Percentiles rank a stretch among this genome's conserved stretches.
Evolutionary conservation across 169 alveolate species (phyloP).

Genomic region (Eimeria falciformis): DNA sequence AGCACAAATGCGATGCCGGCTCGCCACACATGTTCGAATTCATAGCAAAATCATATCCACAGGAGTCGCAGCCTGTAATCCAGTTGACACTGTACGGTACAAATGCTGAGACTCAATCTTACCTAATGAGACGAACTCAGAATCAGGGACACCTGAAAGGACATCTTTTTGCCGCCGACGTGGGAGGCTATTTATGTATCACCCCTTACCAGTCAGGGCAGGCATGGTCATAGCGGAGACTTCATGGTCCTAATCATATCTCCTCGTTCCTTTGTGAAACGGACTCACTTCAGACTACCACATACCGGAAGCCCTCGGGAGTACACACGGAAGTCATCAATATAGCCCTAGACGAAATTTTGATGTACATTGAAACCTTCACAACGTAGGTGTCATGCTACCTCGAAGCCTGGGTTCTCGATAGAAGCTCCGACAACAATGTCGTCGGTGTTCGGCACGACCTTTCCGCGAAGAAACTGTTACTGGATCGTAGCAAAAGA

Average conservation of each 20-base stretch:
- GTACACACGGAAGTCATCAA: conserved; percentile 75
- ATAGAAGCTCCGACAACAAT: conserved; percentile 71
- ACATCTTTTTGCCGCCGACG: neutral
- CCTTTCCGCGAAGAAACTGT: conserved; percentile 76
- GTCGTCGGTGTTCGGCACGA: conserved; percentile 67
- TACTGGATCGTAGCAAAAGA: neutral
- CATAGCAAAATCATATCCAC: conserved; percentile 61
- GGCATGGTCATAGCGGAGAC: conserved; percentile 64
- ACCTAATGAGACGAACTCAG: conserved; percentile 73
- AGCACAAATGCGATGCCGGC: conserved; percentile 78
- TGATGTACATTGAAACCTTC: neutral
- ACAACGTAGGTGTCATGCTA: neutral
- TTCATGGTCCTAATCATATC: conserved; percentile 60
- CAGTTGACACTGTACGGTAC: neutral
- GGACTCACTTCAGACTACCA: neutral
- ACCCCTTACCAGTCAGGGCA: conserved; percentile 56
- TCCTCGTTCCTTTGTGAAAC: neutral
- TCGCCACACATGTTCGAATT: conserved; percentile 76
- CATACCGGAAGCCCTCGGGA: conserved; percentile 73
- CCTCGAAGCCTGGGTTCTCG: conserved; percentile 77
- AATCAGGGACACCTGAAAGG: conserved; percentile 57
- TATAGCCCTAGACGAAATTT: conserved; percentile 36
- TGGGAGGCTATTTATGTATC: neutral
- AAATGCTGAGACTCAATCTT: neutral
- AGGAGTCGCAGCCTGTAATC: conserved; percentile 74